Conservation (phyloP, 192 early-diverging fungal species). For the Chytriomyces confervae region DNA sequence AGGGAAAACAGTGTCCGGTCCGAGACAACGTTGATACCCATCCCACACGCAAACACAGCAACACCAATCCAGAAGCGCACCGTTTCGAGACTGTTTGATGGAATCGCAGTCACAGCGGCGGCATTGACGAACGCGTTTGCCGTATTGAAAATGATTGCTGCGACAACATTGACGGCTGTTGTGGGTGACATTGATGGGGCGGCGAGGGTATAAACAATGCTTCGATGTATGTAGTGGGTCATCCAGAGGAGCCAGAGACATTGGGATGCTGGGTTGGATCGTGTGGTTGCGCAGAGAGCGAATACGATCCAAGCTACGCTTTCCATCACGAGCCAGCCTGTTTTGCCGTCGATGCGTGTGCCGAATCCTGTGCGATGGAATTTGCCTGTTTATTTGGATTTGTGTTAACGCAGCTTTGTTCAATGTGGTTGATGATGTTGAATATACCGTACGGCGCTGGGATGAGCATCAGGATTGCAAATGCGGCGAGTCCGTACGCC, state of each 20-base stretch:
- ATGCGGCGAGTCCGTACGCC: neutral
- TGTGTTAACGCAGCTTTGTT: neutral
- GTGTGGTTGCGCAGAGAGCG: neutral
- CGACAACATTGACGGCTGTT: neutral
- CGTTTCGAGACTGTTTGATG: neutral
- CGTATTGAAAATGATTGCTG: constrained; percentile 34
- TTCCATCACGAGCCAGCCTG: constrained; percentile 36
- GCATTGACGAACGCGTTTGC: constrained; percentile 32
- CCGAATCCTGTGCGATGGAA: constrained; percentile 4
- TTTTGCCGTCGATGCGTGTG: constrained; percentile 11
- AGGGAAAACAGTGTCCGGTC: constrained; percentile 37
- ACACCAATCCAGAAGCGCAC: constrained; percentile 25
- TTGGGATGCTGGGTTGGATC: neutral
- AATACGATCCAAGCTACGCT: constrained; percentile 26
- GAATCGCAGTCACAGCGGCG: neutral
- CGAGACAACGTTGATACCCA: constrained; percentile 34
- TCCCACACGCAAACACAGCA: constrained; percentile 32
- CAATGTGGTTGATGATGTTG: neutral
- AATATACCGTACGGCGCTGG: constrained; percentile 11
- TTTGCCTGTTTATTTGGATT: constrained; percentile 9
- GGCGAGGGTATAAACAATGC: constrained; percentile 29
- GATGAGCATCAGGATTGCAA: neutral
- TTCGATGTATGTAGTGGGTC: constrained; percentile 37
- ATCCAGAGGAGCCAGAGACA: constrained; percentile 23
- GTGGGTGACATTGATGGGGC: constrained; percentile 29